Evolutionary conservation across 2,329 filamentous ascomycete genomes (phyloP), one percentile per base, ranked within the genome.

Genomic region (Aureobasidium lini): DNA sequence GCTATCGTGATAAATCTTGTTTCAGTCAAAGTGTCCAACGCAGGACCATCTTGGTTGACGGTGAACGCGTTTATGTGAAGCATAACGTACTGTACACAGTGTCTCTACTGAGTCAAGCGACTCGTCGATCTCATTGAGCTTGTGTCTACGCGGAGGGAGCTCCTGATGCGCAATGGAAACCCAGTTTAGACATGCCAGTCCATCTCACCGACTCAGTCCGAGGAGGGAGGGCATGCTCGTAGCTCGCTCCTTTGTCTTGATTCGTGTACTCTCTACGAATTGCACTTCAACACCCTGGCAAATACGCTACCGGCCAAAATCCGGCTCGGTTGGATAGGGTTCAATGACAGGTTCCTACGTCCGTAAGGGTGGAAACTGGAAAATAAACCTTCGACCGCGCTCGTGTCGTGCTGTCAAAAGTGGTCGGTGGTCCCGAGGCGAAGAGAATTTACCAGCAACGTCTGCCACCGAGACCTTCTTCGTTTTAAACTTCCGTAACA

Each of bases 311-410:
- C 52, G 52, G 39, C 40, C 18, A 44, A 34, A 56, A 15, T 29
- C 11, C 40, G 40, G 52, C 39, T 46, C 16, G 29, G 15, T 8
- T 29, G 37, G 6, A 28, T 37, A 56, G 32, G 28, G 40, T 56
- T 56, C 40, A 36, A 36, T 56, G 52, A 56, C 52, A 56, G 52
- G 52, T 36, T 44, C n/a, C n/a, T 56, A 56, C 52, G 52, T 37
- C 52, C 40, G 52, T 56, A 56, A 56, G 31, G n/a, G 52, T 56
- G 52, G 40, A 28, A 15, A 23, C 28, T 13, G 8, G 4, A 46
- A 31, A 13, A 36, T 11, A 18, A 56, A 46, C 39, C 31, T 46
- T 11, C 29, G 37, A 46, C 36, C 28, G 52, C 40, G 6, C 29
- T 56, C 52, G 52, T 46, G 52, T 56, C 52, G 40, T 28, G 40